Evolutionary conservation across 768 basidiomycete species (phyloP), one percentile per base, ranked within the genome.

Genomic region (Leccinellum rugosiceps): DNA sequence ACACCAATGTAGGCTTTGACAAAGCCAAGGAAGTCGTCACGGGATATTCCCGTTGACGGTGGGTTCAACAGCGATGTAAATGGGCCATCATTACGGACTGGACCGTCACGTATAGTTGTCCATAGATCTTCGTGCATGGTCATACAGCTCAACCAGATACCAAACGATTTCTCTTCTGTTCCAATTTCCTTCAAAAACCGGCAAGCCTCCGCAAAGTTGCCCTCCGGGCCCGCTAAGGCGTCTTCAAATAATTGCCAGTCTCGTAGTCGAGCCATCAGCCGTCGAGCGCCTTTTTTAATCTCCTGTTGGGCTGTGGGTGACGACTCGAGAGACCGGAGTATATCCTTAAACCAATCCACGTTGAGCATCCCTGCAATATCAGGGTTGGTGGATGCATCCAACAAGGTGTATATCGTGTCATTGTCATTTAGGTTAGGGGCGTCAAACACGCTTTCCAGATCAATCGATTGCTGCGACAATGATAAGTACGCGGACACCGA

Each of bases 101-200:
- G 69, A 26, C 55, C 62, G 51, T 64, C 56, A 23, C 28, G 58
- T 19, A 71, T 17, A 5, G 7, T 52, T 2, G 74, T 63, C 45
- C 78, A 65, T 14, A 91, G 70, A 54, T 83, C 80, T 1, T 73
- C 75, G 45, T 87, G 81, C n/a, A 77, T 76, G 26, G 83, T 76
- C 80, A 91, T 83, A 10, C 83, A 85, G 54, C 81, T 83, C 13
- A 92, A 73, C 86, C 86, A 90, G 47, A 87, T 84, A 6, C 89
- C 90, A 52, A 87, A 77, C 2, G 87, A 80, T 56, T 81, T 79
- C 60, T 91, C 90, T 49, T 86, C 85, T 2, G 75, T 69, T 11
- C 83, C 80, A 14, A 90, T 74, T 32, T 90, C 85, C 58, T 79
- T 80, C 23, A 92, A 69, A 63, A 86, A 78, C 5, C 59, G 68